Percentiles rank a stretch among this genome's conserved stretches.
Conservation (phyloP, 805 yeast genomes). For the Naumovozyma dairenensis region DNA sequence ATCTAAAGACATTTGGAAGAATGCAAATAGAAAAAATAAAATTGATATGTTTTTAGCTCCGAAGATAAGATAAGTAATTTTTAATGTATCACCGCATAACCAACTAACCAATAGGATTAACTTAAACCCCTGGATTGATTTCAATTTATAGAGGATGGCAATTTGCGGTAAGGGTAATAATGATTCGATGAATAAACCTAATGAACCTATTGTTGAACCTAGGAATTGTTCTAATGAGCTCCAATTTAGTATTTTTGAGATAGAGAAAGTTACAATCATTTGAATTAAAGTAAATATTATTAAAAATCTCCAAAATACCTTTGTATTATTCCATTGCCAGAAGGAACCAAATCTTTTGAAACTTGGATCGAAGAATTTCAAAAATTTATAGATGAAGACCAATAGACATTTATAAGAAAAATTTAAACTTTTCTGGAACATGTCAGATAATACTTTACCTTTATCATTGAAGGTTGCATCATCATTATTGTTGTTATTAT, state of each 20-base stretch:
- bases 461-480: constrained; percentile 18
- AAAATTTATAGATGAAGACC: constrained; percentile 30
- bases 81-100: constrained; percentile 82
- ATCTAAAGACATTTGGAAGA: constrained; percentile 71
- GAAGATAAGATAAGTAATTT: constrained; percentile 61
- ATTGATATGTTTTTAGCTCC: constrained; percentile 63
- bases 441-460: constrained; percentile 14
- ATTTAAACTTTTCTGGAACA: constrained; percentile 14
- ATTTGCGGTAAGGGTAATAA: constrained; percentile 71
- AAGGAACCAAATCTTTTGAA: constrained; percentile 55
- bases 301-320: constrained; percentile 55
- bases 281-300: constrained; percentile 35
- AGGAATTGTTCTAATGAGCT: constrained; percentile 48
- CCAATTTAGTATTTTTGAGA: constrained; percentile 29
- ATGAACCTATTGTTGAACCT: constrained; percentile 41
- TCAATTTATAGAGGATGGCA: constrained; percentile 52
- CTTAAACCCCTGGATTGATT: constrained; percentile 71
- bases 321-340: constrained; percentile 78
- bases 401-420: constrained; percentile 20
- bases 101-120: constrained; percentile 67
- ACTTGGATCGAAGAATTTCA: constrained; percentile 62
- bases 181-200: constrained; percentile 64
- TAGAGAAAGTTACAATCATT: constrained; percentile 24
- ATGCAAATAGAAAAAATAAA: constrained; percentile 58
- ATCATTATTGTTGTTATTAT: not conserved